phyloP scores from a whole-genome alignment of 2,329 filamentous ascomycete genomes.

The Paramyrothecium roridum region DNA sequence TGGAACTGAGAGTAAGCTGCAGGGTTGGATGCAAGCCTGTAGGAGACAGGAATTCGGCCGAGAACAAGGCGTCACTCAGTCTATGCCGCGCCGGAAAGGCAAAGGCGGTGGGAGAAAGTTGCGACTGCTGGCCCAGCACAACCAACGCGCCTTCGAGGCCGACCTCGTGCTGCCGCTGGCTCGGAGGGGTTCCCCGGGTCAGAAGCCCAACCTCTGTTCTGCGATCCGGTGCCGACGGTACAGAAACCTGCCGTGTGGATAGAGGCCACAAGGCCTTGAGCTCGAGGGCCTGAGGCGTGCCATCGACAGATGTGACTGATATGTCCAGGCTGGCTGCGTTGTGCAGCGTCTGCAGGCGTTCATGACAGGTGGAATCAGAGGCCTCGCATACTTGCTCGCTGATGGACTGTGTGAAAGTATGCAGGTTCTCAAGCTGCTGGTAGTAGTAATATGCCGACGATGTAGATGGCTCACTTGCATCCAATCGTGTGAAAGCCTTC shows the following conservation, averaged over 20 bases:
- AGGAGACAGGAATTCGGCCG: slow-evolving; percentile 62
- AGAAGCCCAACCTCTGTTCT: slow-evolving; percentile 81
- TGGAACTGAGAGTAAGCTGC: slow-evolving; percentile 59
- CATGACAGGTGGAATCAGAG: slow-evolving; percentile 45
- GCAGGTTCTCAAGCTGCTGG: slow-evolving; percentile 56
- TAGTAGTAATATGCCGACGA: slow-evolving; percentile 68
- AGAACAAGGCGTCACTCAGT: slow-evolving; percentile 57
- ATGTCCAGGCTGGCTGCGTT: slow-evolving; percentile 69
- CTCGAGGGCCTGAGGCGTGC: slow-evolving; percentile 61
- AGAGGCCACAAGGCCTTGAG: slow-evolving; percentile 64
- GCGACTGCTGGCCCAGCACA: slow-evolving; percentile 71
- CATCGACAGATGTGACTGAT: slow-evolving; percentile 78
- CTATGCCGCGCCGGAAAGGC: slow-evolving; percentile 77
- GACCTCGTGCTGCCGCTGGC: slow-evolving; percentile 67
- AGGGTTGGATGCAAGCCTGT: slow-evolving; percentile 83
- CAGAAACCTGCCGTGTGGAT: slow-evolving; percentile 33
- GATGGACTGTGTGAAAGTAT: slow-evolving; percentile 51
- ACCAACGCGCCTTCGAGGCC: slow-evolving; percentile 75
- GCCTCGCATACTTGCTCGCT: slow-evolving; percentile 48
- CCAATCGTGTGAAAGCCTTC: slow-evolving; percentile 59
- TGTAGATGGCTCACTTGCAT: slow-evolving; percentile 24
- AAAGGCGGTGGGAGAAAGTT: slow-evolving; percentile 75
- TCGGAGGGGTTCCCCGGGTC: slow-evolving; percentile 56
- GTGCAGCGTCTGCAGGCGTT: slow-evolving; percentile 38
- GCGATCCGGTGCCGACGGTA: slow-evolving; percentile 38